Percentiles rank a stretch among this genome's conserved stretches.
phyloP scores from a whole-genome alignment of 2,329 filamentous ascomycete genomes.

The Fusarium buxicola region DNA sequence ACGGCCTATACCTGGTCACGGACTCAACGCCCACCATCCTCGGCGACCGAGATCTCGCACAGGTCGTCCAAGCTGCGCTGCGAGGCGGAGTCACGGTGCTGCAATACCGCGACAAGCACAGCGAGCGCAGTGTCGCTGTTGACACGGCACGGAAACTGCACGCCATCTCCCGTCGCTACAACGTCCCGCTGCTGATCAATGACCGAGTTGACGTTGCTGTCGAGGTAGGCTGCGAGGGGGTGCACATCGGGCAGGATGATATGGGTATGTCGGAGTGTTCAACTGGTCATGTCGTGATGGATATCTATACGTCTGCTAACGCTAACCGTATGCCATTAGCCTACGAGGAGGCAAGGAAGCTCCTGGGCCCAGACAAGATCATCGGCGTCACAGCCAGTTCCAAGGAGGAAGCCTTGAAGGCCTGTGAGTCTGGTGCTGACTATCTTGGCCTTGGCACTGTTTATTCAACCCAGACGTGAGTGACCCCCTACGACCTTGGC shows the following conservation, averaged over 20 bases:
- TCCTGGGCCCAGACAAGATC: constrained; percentile 82
- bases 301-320: too few species aligned
- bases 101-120: constrained; percentile 90
- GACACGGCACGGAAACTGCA: constrained; percentile 79
- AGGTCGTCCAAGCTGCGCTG: constrained; percentile 80
- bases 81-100: constrained; percentile 86
- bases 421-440: constrained; percentile 81
- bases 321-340: constrained; percentile 32
- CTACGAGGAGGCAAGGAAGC: constrained; percentile 67
- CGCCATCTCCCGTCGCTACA: constrained; percentile 71
- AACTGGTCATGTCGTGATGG: neutral
- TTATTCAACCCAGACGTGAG: constrained; percentile 83
- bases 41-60: constrained; percentile 73
- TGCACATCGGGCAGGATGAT: constrained; percentile 96
- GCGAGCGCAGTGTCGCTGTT: constrained; percentile 78
- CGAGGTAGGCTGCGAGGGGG: constrained; percentile 87
- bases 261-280: constrained; percentile 68
- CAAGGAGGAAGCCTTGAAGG: constrained; percentile 76
- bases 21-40: constrained; percentile 91
- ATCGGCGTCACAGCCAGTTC: constrained; percentile 90
- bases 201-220: constrained; percentile 91
- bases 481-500: too few species aligned
- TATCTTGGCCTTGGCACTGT: constrained; percentile 94
- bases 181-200: constrained; percentile 89
- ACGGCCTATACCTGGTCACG: constrained; percentile 90